phyloP scores from a whole-genome alignment of 768 basidiomycete species.

The Dacryopinax primogenitus region DNA sequence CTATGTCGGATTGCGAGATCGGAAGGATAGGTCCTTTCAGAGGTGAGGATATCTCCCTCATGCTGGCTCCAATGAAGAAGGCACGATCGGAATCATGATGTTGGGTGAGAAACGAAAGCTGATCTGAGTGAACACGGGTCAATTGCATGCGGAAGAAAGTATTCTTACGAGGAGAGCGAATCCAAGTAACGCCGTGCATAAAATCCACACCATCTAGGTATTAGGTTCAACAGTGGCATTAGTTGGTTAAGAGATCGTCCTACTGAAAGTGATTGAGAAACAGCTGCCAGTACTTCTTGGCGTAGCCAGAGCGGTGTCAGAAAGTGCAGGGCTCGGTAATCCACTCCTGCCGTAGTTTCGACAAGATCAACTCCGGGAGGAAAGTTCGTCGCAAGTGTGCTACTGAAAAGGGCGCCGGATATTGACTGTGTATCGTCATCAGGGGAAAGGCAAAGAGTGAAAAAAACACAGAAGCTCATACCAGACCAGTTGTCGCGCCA shows the following conservation, averaged over 20 bases:
- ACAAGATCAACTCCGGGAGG: background rate
- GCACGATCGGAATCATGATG: too few relatives aligned
- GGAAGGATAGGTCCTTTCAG: too few relatives aligned
- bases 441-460: background rate
- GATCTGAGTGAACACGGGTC: too few relatives aligned
- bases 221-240: background rate
- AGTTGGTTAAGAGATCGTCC: background rate
- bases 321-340: background rate
- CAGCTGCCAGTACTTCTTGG: background rate
- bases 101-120: background rate
- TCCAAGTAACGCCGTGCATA: background rate
- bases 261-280: slow-evolving; percentile 8
- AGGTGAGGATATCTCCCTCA: too few relatives aligned
- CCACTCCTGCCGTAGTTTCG: background rate
- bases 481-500: slow-evolving; percentile 70
- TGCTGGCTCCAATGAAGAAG: too few relatives aligned
- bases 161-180: background rate
- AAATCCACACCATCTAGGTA: background rate
- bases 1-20: too few relatives aligned
- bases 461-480: slow-evolving; percentile 28
- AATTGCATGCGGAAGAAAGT: too few relatives aligned
- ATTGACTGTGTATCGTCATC: background rate
- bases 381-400: background rate
- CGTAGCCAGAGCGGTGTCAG: background rate
- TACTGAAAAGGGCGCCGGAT: slow-evolving; percentile 4